phyloP scores from a whole-genome alignment of 2,329 filamentous ascomycete species.

The Pseudogymnoascus sp. region DNA sequence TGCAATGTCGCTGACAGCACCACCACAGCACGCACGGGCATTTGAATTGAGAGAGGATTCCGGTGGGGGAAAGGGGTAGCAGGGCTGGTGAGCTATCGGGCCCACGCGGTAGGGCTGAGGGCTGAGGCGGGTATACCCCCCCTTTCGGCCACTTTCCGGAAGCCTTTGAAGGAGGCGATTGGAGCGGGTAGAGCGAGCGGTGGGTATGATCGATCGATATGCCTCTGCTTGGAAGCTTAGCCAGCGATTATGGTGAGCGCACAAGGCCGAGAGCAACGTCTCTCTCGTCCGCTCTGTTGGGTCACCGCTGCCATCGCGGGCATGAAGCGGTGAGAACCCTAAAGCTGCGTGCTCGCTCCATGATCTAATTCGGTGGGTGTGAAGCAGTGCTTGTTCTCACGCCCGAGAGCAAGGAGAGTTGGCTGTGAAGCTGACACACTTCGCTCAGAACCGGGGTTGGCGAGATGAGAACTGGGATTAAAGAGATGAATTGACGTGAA shows the following conservation, averaged over 20 bases:
- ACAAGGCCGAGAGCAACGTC: not conserved
- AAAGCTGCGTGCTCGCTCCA: not conserved
- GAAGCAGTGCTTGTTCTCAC: not conserved
- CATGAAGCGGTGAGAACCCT: not conserved
- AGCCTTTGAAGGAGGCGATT: not conserved
- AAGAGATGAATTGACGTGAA: constrained; percentile 5
- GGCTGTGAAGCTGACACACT: not conserved
- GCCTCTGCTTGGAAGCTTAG: not conserved
- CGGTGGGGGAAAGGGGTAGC: not conserved
- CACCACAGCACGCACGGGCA: not conserved
- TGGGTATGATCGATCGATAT: not conserved
- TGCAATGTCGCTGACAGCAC: not conserved
- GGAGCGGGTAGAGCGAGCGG: not conserved
- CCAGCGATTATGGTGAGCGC: not conserved
- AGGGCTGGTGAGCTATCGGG: not conserved
- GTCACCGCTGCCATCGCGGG: not conserved
- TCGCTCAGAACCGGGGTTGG: not conserved
- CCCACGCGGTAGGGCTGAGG: not conserved
- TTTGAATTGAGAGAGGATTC: not conserved
- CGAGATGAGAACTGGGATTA: not conserved
- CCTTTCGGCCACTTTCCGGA: not conserved
- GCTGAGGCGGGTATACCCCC: not conserved
- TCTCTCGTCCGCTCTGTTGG: not conserved
- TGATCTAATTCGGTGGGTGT: not conserved
- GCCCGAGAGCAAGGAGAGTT: not conserved